Evolutionary conservation across 176 grass and related monocot species (phyloP), one percentile per base, ranked within the genome.

Genomic region (Poa annua): DNA sequence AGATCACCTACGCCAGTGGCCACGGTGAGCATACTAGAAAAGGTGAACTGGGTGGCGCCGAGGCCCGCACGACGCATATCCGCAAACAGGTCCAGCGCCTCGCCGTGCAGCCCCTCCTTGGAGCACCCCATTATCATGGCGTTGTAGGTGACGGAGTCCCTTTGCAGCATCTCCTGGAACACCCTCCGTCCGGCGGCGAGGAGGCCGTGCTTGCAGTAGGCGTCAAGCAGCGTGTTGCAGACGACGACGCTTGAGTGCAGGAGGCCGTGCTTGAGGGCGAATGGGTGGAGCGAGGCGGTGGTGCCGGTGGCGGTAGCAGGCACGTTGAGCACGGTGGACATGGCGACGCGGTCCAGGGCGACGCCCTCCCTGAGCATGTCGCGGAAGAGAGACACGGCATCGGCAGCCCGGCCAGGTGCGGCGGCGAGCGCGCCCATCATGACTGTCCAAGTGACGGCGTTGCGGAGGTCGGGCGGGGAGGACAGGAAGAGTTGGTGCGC

Each of bases 121-220:
- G 89, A 97, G 83, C 86, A 90, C 56, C 95, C 95, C 66, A 87
- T 92, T 2, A 94, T 85, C 83, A 98, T 89, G 17, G 92, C 92
- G 77, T 98, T 98, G 73, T 76, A 95, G 21, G 95, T 93, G 76
- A 98, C 76, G 0, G 85, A 77, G 75, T 98, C 92, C 89, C 85
- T 95, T 61, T 85, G 71, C 24, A 22, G 75, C 90, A 92, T 93
- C 85, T 89, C 82, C 17, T 74, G 79, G 64, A 98, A 95, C 29
- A 88, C 79, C 80, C 42, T 86, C 67, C 54, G 4, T 7, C 48
- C 90, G 11, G 72, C 71, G 66, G 52, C 61, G 36, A 83, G 47
- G 72, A 88, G 50, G 0, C 92, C 85, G 13, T 91, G 91, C 88
- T 98, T 98, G 85, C 92, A 98, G 81, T 98, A 98, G 3, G 95